Conservation (phyloP, 345 rosid species). For the Arabidopsis arenosa region DNA sequence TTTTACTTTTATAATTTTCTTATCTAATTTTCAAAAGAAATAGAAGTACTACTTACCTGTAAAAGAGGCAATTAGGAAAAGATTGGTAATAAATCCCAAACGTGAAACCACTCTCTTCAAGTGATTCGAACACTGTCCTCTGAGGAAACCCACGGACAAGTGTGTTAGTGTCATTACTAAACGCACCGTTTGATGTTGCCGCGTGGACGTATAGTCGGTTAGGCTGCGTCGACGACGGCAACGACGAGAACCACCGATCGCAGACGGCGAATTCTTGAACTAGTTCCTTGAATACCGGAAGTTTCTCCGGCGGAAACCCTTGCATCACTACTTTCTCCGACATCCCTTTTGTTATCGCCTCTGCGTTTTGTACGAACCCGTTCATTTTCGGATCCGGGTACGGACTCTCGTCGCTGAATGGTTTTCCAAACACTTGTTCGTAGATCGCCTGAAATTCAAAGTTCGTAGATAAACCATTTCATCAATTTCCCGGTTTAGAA, state of each 20-base stretch:
- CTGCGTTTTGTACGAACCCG: conserved; percentile 74
- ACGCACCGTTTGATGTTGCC: conserved; percentile 76
- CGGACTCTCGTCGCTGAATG: conserved; percentile 45
- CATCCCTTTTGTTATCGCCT: conserved; percentile 54
- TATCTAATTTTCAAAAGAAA: neutral
- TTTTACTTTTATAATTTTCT: neutral
- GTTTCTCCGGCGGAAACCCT: conserved; percentile 67
- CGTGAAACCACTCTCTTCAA: conserved; percentile 61
- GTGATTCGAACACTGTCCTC: conserved; percentile 69
- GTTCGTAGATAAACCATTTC: neutral
- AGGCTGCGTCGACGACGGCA: conserved; percentile 72
- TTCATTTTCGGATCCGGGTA: conserved; percentile 53
- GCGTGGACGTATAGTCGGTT: conserved; percentile 69
- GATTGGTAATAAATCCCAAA: conserved; percentile 70
- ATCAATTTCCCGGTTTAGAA: conserved; percentile 16
- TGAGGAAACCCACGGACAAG: conserved; percentile 69
- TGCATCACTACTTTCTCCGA: conserved; percentile 71
- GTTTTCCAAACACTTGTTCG: conserved; percentile 70
- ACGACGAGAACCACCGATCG: conserved; percentile 79
- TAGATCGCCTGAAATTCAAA: conserved; percentile 52
- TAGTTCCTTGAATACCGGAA: conserved; percentile 67
- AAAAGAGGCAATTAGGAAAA: conserved; percentile 62
- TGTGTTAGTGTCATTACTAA: conserved; percentile 56
- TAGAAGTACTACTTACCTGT: conserved; percentile 49
- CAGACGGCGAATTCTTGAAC: conserved; percentile 73